Evolutionary conservation across 352 stramenopile species (phyloP).

Genomic region (Phytophthora citricola): DNA sequence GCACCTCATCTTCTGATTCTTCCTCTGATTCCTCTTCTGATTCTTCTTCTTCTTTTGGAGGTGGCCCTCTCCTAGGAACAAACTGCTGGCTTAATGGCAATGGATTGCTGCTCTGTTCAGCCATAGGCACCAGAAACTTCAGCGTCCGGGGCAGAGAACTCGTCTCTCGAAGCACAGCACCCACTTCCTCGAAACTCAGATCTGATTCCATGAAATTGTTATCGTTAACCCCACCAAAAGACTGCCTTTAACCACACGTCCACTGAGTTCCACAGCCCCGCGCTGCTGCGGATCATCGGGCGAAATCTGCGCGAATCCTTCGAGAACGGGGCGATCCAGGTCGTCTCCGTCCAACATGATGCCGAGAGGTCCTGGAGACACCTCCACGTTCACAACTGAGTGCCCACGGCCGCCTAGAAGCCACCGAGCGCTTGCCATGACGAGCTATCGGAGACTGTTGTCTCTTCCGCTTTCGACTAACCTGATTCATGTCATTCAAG

Average conservation of each 20-base stretch:
- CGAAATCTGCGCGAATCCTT: constrained; percentile 54
- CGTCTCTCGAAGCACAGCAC: constrained; percentile 58
- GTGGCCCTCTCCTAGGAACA: constrained; percentile 22
- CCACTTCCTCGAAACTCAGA: constrained; percentile 51
- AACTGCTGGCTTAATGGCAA: constrained; percentile 34
- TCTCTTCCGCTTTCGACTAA: constrained; percentile 1
- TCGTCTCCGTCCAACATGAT: constrained; percentile 65
- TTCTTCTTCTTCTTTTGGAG: constrained; percentile 23
- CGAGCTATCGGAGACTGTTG: background rate
- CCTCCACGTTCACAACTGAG: constrained; percentile 50
- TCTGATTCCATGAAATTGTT: constrained; percentile 48
- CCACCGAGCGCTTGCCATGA: constrained; percentile 29
- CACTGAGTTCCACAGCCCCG: constrained; percentile 58
- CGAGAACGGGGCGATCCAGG: constrained; percentile 50
- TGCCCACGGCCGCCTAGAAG: constrained; percentile 2
- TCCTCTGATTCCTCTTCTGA: constrained; percentile 12
- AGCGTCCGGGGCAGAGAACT: constrained; percentile 46
- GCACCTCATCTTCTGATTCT: constrained; percentile 8
- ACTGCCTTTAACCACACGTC: constrained; percentile 46
- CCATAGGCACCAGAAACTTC: constrained; percentile 50
- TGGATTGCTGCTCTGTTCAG: constrained; percentile 7
- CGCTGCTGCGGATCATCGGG: constrained; percentile 28
- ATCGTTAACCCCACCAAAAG: constrained; percentile 74
- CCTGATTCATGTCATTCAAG: constrained; percentile 9
- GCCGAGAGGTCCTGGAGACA: constrained; percentile 57